Evolutionary conservation across 345 rosid species (phyloP).

Genomic region (Syzygium aromaticum): DNA sequence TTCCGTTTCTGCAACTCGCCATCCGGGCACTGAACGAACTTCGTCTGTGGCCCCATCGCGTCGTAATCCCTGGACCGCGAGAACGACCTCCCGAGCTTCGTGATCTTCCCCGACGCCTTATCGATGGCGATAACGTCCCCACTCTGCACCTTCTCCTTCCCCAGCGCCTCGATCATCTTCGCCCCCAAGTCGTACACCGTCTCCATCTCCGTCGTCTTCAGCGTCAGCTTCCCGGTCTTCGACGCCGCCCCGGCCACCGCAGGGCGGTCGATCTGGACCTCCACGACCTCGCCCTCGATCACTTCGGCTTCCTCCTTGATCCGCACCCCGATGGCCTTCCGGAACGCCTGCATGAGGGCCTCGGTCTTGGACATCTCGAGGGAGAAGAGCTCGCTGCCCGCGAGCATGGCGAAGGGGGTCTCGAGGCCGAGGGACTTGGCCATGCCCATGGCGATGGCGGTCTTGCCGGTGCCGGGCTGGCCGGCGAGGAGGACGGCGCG

Average conservation of each 20-base stretch:
- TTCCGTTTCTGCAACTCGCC: slow-evolving; percentile 97
- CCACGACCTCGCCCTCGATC: slow-evolving; percentile 93
- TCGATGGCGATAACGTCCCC: slow-evolving; percentile 92
- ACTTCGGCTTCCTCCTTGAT: slow-evolving; percentile 89
- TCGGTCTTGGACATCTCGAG: slow-evolving; percentile 94
- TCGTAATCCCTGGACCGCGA: slow-evolving; percentile 91
- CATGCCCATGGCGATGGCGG: slow-evolving; percentile 98
- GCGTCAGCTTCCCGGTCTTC: slow-evolving; percentile 80
- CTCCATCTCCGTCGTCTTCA: slow-evolving; percentile 98
- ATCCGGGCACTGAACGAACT: slow-evolving; percentile 95
- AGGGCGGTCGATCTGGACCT: slow-evolving; percentile 77
- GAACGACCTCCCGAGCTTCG: slow-evolving; percentile 86
- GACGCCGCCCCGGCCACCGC: slow-evolving; percentile 75
- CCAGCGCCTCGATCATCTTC: slow-evolving; percentile 86
- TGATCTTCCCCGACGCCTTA: slow-evolving; percentile 83
- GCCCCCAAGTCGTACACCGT: slow-evolving; percentile 80
- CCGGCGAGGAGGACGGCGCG: slow-evolving; percentile 88
- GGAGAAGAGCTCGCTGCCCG: slow-evolving; percentile 85
- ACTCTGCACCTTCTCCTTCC: slow-evolving; percentile 90
- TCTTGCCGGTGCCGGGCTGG: slow-evolving; percentile 96
- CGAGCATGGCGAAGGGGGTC: slow-evolving; percentile 91
- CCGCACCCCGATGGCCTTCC: slow-evolving; percentile 83
- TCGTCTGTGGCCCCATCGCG: slow-evolving; percentile 92
- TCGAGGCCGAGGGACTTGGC: slow-evolving; percentile 92
- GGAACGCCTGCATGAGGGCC: slow-evolving; percentile 77